Percentiles rank a stretch among this genome's conserved stretches.
Evolutionary conservation across 1,139 yeast genomes (phyloP).

Genomic region (Magnusiomyces starmeri): DNA sequence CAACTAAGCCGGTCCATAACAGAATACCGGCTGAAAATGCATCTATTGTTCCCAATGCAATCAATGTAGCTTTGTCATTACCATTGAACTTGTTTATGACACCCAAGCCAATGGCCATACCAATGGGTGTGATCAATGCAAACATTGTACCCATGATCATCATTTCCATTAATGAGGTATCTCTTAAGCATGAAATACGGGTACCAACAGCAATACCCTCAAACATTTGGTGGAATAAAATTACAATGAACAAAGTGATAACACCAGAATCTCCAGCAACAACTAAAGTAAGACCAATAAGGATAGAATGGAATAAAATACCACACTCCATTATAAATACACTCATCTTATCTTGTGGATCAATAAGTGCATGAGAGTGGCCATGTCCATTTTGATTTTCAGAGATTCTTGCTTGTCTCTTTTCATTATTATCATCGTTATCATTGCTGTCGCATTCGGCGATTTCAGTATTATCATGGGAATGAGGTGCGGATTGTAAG

Average conservation of each 20-base stretch:
- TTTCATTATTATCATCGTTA: slow-evolving; percentile 6
- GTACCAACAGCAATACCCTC: slow-evolving; percentile 89
- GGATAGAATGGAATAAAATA: slow-evolving; percentile 70
- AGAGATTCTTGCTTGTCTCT: not conserved
- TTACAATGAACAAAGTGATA: slow-evolving; percentile 64
- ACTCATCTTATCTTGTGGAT: slow-evolving; percentile 27
- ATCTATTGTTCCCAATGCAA: slow-evolving; percentile 69
- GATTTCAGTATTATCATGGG: not conserved
- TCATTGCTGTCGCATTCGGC: slow-evolving; percentile 9
- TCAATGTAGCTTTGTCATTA: slow-evolving; percentile 50
- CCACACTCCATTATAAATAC: slow-evolving; percentile 70
- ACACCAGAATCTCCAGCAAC: slow-evolving; percentile 61
- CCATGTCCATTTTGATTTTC: slow-evolving; percentile 10
- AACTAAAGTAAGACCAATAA: slow-evolving; percentile 68
- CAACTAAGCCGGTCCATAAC: slow-evolving; percentile 74
- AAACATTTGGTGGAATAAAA: slow-evolving; percentile 84
- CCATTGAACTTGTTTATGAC: slow-evolving; percentile 55
- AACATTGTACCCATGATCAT: slow-evolving; percentile 40
- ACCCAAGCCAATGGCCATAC: slow-evolving; percentile 77
- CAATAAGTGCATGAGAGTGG: slow-evolving; percentile 13
- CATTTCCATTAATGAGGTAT: slow-evolving; percentile 10
- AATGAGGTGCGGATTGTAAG: not conserved
- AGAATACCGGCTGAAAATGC: slow-evolving; percentile 75
- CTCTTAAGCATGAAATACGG: slow-evolving; percentile 45
- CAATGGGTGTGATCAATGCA: slow-evolving; percentile 67